These are phyloP conservation scores for Flaveria trinervia DNA, from an alignment of 129 eudicot species.

Conservation along the genomic window DNA sequence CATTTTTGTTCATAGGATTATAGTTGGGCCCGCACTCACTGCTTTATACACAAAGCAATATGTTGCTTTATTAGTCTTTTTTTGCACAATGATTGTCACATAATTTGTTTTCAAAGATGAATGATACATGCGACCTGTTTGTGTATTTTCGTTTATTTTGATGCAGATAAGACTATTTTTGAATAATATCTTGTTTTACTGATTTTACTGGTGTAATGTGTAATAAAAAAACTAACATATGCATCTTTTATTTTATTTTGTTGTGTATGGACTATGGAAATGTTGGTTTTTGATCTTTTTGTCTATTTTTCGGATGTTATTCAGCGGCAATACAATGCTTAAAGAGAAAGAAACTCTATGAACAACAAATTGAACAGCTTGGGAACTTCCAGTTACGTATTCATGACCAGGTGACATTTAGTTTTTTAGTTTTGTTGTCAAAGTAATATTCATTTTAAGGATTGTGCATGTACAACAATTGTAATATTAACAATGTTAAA, in stretches of 20 bases:
- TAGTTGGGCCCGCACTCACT: no score
- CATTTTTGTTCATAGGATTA: background rate
- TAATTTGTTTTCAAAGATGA: background rate
- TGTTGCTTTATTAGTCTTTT: no score
- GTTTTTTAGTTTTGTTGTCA: background rate
- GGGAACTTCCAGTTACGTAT: slow-evolving; percentile 45
- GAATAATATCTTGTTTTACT: slow-evolving; percentile 3
- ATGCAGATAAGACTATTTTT: background rate
- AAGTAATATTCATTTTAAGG: background rate
- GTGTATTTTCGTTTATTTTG: background rate
- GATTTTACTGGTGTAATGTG: background rate
- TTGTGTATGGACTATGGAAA: background rate
- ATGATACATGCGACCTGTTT: slow-evolving; percentile 3
- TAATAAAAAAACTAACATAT: background rate
- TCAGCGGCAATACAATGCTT: slow-evolving; percentile 47
- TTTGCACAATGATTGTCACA: background rate
- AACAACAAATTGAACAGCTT: slow-evolving; percentile 48
- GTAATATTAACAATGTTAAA: background rate
- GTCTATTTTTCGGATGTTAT: slow-evolving; percentile 5
- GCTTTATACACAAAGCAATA: no score
- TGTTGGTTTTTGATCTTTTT: background rate
- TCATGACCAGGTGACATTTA: slow-evolving; percentile 40
- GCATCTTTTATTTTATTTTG: background rate
- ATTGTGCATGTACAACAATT: slow-evolving; percentile 2
- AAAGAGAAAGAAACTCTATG: slow-evolving; percentile 45